A percentile compares a stretch with the other conserved stretches of the same genome.
Evolutionary conservation across 2,329 filamentous ascomycete species (phyloP).

Genomic region (Neofusicoccum umdonicola): DNA sequence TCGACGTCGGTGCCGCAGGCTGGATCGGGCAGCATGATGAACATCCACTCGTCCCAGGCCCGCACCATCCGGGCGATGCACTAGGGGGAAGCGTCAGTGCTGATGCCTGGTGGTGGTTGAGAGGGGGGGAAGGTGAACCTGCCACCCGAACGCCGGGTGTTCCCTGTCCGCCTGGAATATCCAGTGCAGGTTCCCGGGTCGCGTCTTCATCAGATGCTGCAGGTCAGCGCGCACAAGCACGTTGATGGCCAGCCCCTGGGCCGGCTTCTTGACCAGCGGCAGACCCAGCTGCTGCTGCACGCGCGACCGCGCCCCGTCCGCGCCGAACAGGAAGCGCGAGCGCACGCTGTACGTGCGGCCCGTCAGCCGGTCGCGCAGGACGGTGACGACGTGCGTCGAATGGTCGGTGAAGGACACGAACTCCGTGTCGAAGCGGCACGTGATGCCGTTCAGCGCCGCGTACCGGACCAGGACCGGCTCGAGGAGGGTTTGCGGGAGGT

Average conservation of each 20-base stretch:
- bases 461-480: constrained; percentile 43
- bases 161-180: constrained; percentile 55
- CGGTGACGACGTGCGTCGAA: constrained; percentile 32
- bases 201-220: constrained; percentile 46
- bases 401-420: constrained; percentile 31
- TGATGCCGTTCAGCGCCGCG: constrained; percentile 38
- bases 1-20: neutral
- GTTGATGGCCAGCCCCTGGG: constrained; percentile 52
- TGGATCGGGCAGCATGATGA: constrained; percentile 33
- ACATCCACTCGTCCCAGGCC: constrained; percentile 60
- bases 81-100: too few species aligned
- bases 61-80: constrained; percentile 58
- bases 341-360: constrained; percentile 44
- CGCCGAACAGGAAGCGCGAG: constrained; percentile 59
- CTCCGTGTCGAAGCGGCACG: constrained; percentile 40
- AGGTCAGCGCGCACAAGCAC: constrained; percentile 53
- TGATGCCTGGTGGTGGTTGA: too few species aligned
- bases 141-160: constrained; percentile 53
- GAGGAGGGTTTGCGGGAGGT: constrained; percentile 45
- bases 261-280: constrained; percentile 45
- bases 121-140: constrained; percentile 19
- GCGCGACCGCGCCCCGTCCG: constrained; percentile 52
- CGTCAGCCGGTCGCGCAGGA: constrained; percentile 38
- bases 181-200: constrained; percentile 61
- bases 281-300: constrained; percentile 48